Conservation (phyloP, 1,139 yeast species). For the Blastobotrys arbuscula region DNA sequence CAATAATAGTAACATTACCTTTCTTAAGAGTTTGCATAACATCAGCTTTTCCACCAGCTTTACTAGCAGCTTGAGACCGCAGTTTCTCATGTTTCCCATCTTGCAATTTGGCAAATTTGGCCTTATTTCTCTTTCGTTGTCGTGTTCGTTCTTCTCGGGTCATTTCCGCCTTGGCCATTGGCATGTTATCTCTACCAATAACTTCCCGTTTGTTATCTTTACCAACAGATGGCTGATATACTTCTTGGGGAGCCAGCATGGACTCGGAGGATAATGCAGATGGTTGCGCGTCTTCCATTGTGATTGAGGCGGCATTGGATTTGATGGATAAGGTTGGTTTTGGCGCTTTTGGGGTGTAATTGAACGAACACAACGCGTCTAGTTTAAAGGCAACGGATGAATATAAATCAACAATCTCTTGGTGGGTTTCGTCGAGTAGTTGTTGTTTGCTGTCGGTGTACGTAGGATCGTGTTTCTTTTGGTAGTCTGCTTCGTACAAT, state of each 20-base stretch:
- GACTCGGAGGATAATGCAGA: constrained; percentile 66
- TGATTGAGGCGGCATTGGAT: constrained; percentile 71
- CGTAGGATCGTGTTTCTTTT: constrained; percentile 42
- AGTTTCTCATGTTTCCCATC: constrained; percentile 34
- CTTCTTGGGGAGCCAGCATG: constrained; percentile 93
- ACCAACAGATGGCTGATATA: constrained; percentile 51
- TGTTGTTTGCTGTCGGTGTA: constrained; percentile 43
- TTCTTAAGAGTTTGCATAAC: constrained; percentile 68
- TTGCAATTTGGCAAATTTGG: constrained; percentile 60
- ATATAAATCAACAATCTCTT: constrained; percentile 67
- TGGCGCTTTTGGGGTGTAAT: constrained; percentile 87
- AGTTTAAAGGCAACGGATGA: constrained; percentile 61
- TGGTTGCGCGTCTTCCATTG: constrained; percentile 98
- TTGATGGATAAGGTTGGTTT: constrained; percentile 74
- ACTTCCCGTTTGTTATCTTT: constrained; percentile 53
- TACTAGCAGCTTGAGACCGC: constrained; percentile 30
- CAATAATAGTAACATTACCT: constrained; percentile 74
- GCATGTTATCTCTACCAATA: constrained; percentile 70
- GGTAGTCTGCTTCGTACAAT: constrained; percentile 78
- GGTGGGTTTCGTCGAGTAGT: constrained; percentile 64
- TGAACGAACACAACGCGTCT: constrained; percentile 88
- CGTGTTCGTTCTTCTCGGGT: constrained; percentile 82
- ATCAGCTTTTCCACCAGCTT: constrained; percentile 54
- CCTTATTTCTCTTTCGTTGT: constrained; percentile 78
- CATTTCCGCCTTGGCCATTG: constrained; percentile 78